Base-by-base conservation (phyloP, 805 yeast species). In the Pichia insulana region DNA sequence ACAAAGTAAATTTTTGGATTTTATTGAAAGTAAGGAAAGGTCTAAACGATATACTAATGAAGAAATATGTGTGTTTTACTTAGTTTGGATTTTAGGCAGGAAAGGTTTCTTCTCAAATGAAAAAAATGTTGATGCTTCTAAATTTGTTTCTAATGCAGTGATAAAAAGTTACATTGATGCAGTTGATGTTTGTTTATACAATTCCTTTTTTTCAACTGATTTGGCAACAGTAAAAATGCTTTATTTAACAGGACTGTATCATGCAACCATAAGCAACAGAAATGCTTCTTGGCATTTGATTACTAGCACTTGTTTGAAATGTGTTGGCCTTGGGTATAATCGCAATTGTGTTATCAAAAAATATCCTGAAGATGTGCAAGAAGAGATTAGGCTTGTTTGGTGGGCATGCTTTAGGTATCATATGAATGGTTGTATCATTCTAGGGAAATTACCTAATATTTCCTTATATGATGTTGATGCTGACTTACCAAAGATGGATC, bases 371-470 rank as follows among this genome's bases (percentile, higher is more conserved):
- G 47, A 39, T 1, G 44, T 49, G n/a, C 54, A 52, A 18, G 59
- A 58, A 25, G 60, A 59, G 22, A 52, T 50, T 35, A 53, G 46
- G 36, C 46, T 59, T 18, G 52, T 57, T 13, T 56, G 58, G 45
- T 67, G 71, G 71, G 53, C 70, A 1, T 34, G 64, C 19, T 63
- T 63, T 40, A 61, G 59, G 35, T 46, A 48, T 27, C 71, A 66
- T 41, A 45, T 59, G 42, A 49, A 54, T 2, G 47, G 61, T 19
- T 59, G 67, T 41, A 50, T 62, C 10, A 57, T 58, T 15, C 57
- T 65, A 48, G 70, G 69, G 5, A 53, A 68, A 36, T 58, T 63
- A 25, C 57, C 65, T 13, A 55, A 55, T 28, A 52, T 66, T 31
- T 53, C 55, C 26, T 57, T 64, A 17, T 56, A 59, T 32, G 69